phyloP scores from a whole-genome alignment of 345 rosid species.

The Physaria fendleri region DNA sequence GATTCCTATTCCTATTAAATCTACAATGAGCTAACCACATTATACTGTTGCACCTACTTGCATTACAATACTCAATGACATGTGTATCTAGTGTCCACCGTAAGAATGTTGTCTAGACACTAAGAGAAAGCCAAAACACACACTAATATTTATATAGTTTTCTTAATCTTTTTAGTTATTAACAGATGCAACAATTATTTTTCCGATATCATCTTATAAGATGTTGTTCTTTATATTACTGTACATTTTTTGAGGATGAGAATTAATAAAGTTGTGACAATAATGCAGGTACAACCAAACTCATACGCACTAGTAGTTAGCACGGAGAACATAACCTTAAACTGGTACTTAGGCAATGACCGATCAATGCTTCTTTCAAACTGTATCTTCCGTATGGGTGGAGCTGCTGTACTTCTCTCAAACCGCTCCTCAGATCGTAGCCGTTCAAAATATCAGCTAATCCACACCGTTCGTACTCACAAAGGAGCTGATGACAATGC shows the following conservation, averaged over 20 bases:
- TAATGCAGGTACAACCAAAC: constrained; percentile 62
- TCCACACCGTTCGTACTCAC: constrained; percentile 93
- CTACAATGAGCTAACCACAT: not conserved
- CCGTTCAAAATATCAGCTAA: constrained; percentile 78
- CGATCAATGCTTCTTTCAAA: constrained; percentile 89
- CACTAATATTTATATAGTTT: no score
- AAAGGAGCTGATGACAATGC: constrained; percentile 79
- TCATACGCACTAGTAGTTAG: constrained; percentile 90
- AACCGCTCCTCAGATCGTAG: constrained; percentile 66
- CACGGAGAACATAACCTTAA: constrained; percentile 82
- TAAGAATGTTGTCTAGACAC: no score
- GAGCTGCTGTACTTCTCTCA: constrained; percentile 85
- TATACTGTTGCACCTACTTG: not conserved
- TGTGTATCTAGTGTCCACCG: no score
- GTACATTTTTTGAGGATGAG: not conserved
- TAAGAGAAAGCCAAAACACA: no score
- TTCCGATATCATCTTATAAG: no score
- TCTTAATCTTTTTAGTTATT: no score
- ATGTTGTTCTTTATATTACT: no score
- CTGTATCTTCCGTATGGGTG: constrained; percentile 94
- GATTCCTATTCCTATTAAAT: no score
- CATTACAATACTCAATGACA: not conserved
- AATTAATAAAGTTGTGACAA: not conserved
- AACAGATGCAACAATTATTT: no score
- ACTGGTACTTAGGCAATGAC: constrained; percentile 92